Evolutionary conservation across 2,329 filamentous ascomycete species (phyloP).

Genomic region (Dactylonectria estremocensis): DNA sequence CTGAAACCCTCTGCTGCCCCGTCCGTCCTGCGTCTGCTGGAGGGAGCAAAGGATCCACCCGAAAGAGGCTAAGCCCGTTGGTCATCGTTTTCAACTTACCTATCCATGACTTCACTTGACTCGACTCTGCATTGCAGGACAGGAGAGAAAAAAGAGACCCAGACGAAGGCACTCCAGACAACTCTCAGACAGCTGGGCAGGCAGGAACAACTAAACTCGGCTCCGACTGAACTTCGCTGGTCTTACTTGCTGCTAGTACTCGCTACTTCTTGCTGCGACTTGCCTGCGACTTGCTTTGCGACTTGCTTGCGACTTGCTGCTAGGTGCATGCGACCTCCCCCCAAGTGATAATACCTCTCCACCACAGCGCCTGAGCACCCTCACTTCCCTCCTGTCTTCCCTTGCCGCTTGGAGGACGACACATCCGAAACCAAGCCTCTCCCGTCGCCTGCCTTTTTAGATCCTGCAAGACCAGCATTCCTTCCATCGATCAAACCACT

Average conservation of each 20-base stretch:
- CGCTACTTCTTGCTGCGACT: too few species aligned
- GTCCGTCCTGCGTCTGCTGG: slow-evolving; percentile 1
- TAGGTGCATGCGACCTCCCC: slow-evolving; percentile 6
- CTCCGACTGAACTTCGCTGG: neutral
- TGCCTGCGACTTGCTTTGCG: too few species aligned
- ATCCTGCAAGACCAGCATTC: slow-evolving; percentile 1
- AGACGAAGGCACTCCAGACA: neutral
- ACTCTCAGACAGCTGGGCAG: neutral
- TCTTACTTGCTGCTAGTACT: neutral
- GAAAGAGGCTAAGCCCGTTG: neutral
- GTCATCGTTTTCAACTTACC: neutral
- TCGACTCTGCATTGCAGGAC: too few species aligned
- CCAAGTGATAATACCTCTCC: neutral
- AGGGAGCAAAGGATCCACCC: neutral
- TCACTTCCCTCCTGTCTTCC: neutral
- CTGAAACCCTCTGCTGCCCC: slow-evolving; percentile 17
- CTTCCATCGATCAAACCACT: neutral
- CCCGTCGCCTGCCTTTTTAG: neutral
- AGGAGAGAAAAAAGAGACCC: neutral
- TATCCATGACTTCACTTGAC: neutral
- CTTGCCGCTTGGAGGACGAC: neutral
- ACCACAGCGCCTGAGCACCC: neutral
- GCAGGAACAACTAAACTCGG: neutral
- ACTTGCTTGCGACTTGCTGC: neutral
- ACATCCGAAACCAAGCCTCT: slow-evolving; percentile 6